These are phyloP conservation scores for Stemphylium beticola DNA, from an alignment of 2,329 filamentous ascomycete genomes.

Conservation along the genomic window DNA sequence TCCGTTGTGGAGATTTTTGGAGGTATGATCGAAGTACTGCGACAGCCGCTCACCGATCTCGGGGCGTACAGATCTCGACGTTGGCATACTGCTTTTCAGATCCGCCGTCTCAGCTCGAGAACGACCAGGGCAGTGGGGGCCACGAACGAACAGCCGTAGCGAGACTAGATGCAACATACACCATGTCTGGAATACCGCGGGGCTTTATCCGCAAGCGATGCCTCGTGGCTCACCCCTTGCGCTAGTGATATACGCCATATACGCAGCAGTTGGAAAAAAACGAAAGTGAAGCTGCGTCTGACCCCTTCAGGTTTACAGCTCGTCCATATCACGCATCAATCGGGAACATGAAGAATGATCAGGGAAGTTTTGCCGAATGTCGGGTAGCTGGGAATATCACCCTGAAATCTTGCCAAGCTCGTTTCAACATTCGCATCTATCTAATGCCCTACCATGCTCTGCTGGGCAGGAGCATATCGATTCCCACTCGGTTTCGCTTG, in stretches of 20 bases:
- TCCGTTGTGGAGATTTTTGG: not conserved
- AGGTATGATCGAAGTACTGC: not conserved
- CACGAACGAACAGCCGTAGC: conserved; percentile 1
- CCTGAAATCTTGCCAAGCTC: not conserved
- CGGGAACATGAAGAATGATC: not conserved
- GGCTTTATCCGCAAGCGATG: conserved; percentile 3
- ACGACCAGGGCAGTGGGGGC: not conserved
- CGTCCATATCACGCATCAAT: not conserved
- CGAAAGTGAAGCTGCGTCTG: conserved; percentile 3
- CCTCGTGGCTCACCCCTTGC: conserved; percentile 10
- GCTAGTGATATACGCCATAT: not conserved
- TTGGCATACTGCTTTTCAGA: not conserved
- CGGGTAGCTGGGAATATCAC: not conserved
- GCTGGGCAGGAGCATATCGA: conserved; percentile 37
- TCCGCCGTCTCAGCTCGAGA: not conserved
- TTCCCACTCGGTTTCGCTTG: conserved; percentile 51
- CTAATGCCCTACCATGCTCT: conserved; percentile 26
- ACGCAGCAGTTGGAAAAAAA: conserved; percentile 4
- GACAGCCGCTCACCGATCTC: not conserved
- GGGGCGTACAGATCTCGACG: not conserved
- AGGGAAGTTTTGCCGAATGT: not conserved
- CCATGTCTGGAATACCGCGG: not conserved
- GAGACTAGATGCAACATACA: not conserved
- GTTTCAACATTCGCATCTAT: not conserved
- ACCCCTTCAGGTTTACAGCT: not conserved